phyloP scores from a whole-genome alignment of 108 stramenopile genomes.

The Cyclotella sp. region DNA sequence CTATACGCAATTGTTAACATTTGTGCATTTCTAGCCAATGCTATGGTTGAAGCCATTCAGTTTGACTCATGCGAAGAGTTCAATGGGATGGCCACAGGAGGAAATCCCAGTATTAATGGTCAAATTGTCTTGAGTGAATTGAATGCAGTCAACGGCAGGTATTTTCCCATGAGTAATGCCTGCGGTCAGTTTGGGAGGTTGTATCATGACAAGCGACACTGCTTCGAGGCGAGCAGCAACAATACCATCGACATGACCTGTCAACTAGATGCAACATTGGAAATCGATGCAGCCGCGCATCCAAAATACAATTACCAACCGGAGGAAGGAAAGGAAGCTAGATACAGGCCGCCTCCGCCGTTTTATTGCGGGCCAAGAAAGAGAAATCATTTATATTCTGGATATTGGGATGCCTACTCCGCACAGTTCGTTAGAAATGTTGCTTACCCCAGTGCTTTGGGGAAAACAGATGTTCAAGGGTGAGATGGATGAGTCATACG shows the following conservation, averaged over 20 bases:
- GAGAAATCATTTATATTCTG: constrained; percentile 6
- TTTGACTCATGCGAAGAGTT: constrained; percentile 50
- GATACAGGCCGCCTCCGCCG: constrained; percentile 23
- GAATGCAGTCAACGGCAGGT: constrained; percentile 38
- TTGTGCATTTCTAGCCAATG: constrained; percentile 45
- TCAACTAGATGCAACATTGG: constrained; percentile 24
- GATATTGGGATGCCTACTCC: constrained; percentile 45
- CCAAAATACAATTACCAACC: constrained; percentile 27
- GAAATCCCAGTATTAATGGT: background rate
- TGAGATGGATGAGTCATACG: background rate
- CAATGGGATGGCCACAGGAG: constrained; percentile 38
- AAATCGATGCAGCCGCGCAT: constrained; percentile 30
- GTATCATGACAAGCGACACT: constrained; percentile 26
- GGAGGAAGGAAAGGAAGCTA: background rate
- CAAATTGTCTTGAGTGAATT: constrained; percentile 9
- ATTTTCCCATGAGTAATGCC: constrained; percentile 40
- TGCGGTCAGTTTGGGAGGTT: constrained; percentile 45
- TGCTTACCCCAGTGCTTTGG: constrained; percentile 35
- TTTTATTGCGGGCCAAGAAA: constrained; percentile 26
- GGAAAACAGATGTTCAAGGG: constrained; percentile 48
- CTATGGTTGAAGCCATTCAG: constrained; percentile 43
- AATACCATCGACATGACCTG: constrained; percentile 27
- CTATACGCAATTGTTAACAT: constrained; percentile 34
- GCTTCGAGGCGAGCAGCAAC: background rate
- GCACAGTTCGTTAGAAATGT: constrained; percentile 30